These are phyloP conservation scores for Daldinia bambusicola DNA, from an alignment of 495 filamentous ascomycete genomes.

Conservation along the genomic window DNA sequence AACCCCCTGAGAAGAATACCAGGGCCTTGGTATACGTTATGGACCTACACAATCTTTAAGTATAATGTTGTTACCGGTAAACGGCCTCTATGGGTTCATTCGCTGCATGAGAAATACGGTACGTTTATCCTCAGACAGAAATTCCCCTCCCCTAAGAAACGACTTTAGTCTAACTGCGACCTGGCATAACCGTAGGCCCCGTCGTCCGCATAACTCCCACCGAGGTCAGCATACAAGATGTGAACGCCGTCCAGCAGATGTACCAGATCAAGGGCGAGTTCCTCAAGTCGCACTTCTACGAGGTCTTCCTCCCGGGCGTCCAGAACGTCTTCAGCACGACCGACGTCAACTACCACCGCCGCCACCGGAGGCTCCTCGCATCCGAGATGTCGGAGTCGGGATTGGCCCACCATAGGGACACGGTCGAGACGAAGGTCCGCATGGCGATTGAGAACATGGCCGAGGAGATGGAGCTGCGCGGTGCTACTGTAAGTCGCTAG, in stretches of 20 bases:
- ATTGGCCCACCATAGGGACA: slow-evolving; percentile 22
- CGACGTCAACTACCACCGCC: slow-evolving; percentile 37
- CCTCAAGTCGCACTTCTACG: slow-evolving; percentile 41
- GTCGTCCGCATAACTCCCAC: slow-evolving; percentile 55
- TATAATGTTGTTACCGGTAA: slow-evolving; percentile 51
- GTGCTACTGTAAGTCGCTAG: slow-evolving; percentile 33
- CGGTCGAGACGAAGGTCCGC: slow-evolving; percentile 41
- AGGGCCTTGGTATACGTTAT: slow-evolving; percentile 52
- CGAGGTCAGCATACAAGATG: slow-evolving; percentile 55
- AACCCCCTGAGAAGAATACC: slow-evolving; percentile 39
- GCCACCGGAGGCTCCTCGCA: slow-evolving; percentile 41
- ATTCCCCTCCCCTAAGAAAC: not conserved
- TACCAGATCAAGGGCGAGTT: slow-evolving; percentile 50
- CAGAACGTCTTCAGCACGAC: slow-evolving; percentile 37
- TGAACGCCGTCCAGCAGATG: slow-evolving; percentile 52
- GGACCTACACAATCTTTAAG: slow-evolving; percentile 47
- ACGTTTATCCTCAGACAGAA: not conserved
- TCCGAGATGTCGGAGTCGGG: slow-evolving; percentile 41
- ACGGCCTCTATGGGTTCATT: slow-evolving; percentile 53
- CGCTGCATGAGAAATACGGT: slow-evolving; percentile 59
- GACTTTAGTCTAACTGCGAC: slow-evolving; percentile 7
- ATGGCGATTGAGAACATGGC: slow-evolving; percentile 40
- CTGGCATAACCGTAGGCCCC: slow-evolving; percentile 44
- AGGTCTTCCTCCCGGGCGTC: slow-evolving; percentile 19
- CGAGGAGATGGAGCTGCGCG: slow-evolving; percentile 42